Evolutionary conservation across 345 rosid species (phyloP), one percentile per base, ranked within the genome.

Genomic region (Arabis hirsuta): DNA sequence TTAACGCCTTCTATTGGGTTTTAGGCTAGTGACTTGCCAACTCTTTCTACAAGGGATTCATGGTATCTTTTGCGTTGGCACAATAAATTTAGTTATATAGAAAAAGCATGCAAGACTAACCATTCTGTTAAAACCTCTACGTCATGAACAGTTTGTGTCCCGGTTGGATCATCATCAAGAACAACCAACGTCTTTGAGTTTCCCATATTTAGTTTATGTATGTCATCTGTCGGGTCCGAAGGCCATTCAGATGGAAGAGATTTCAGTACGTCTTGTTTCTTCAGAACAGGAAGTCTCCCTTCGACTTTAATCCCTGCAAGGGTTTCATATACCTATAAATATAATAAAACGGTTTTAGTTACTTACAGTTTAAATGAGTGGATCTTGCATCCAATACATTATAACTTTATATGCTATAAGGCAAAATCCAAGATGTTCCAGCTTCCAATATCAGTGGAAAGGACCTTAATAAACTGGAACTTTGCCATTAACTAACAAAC

Each of bases 161-260:
- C 97, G 29, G 98, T 90, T 72, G 98, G 97, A 79, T 94, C 98
- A 77, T 94, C 98, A 78, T 94, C 98, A 76, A 94, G 89, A 72
- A 94, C 98, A 61, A 90, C 91, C 80, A 94, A 75, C 5, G 92
- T 88, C 77, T 86, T 94, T 22, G 84, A 83, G 70, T 80, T 87
- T 38, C 70, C 85, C 78, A 71, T 80, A 56, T 89, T 89, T 71
- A 94, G 75, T 73, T 62, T 77, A 43, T 59, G 84, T 73, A 89
- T 86, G 72, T 88, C 90, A 72, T 76, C 85, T 71, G 78, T 82
- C 48, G 91, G 95, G 83, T 94, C 92, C 66, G 64, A 45, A 4
- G 89, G 87, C 98, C 98, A 94, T 77, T 89, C 96, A 24, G 89
- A 65, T 59, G 97, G 97, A 78, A 94, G 91, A 81, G 91, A 81